Evolutionary conservation across 352 stramenopile genomes (phyloP).

Genomic region (Phytophthora sansomeana): DNA sequence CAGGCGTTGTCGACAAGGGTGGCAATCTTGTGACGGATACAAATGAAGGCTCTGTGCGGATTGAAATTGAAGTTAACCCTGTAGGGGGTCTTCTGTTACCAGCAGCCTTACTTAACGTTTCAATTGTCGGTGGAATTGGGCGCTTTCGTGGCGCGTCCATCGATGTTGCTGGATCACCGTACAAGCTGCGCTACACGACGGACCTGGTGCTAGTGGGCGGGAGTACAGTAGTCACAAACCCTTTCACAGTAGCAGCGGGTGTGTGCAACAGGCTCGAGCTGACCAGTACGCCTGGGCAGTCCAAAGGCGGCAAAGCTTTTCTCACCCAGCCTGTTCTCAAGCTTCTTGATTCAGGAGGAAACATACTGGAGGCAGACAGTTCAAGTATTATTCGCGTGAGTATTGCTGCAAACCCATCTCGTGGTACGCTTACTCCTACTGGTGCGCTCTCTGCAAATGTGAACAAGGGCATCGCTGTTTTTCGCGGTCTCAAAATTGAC

Average conservation of each 20-base stretch:
- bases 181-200: conserved; percentile 75
- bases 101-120: conserved; percentile 51
- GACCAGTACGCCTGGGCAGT: conserved; percentile 40
- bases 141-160: conserved; percentile 77
- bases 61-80: conserved; percentile 79
- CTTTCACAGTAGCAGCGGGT: conserved; percentile 77
- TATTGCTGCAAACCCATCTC: conserved; percentile 80
- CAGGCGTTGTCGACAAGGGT: conserved; percentile 80
- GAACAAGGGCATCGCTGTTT: conserved; percentile 63
- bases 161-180: conserved; percentile 80
- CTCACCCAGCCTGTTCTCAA: conserved; percentile 79
- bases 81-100: conserved; percentile 61
- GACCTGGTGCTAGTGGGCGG: conserved; percentile 63
- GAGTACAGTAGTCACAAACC: conserved; percentile 68
- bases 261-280: conserved; percentile 62
- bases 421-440: conserved; percentile 53
- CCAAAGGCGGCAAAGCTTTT: conserved; percentile 79
- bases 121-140: conserved; percentile 58
- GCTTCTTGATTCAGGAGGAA: conserved; percentile 79
- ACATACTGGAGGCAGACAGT: conserved; percentile 68
- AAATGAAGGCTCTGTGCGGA: conserved; percentile 58
- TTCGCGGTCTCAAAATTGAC: conserved; percentile 80
- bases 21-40: conserved; percentile 66
- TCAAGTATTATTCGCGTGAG: conserved; percentile 67
- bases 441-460: conserved; percentile 54